Percentiles rank a stretch among this genome's conserved stretches.
Evolutionary conservation across 345 rosid genomes (phyloP).

Genomic region (Durio zibethinus): DNA sequence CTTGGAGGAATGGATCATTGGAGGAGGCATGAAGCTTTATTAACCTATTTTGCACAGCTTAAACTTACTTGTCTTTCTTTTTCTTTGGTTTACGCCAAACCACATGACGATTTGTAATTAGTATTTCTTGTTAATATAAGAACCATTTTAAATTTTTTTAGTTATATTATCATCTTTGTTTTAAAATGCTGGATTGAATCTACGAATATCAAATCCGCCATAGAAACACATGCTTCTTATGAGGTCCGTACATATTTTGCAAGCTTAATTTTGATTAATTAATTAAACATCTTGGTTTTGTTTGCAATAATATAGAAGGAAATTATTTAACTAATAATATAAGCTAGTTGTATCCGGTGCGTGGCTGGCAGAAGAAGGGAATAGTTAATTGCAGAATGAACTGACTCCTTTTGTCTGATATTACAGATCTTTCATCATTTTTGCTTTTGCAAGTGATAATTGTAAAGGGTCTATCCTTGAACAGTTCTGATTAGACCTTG

Average conservation of each 20-base stretch:
- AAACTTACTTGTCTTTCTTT: neutral
- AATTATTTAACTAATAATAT: too few species aligned
- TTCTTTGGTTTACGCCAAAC: neutral
- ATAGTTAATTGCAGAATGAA: neutral
- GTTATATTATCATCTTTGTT: neutral
- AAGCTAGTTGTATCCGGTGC: neutral
- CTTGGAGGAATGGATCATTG: neutral
- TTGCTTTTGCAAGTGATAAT: neutral
- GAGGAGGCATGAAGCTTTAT: neutral
- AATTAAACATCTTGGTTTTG: neutral
- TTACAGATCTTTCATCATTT: neutral
- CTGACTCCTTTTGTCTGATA: neutral
- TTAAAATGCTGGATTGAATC: neutral
- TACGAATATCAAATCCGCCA: neutral
- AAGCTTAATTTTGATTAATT: neutral
- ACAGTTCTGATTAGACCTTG: neutral
- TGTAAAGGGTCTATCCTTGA: neutral
- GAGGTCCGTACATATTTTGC: neutral
- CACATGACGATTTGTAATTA: slow-evolving; percentile 31
- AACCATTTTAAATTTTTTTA: neutral
- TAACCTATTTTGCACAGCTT: slow-evolving; percentile 1
- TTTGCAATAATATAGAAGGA: too few species aligned
- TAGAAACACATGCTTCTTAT: neutral
- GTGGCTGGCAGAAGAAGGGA: neutral
- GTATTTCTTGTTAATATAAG: slow-evolving; percentile 15